Percentiles rank a stretch among this genome's conserved stretches.
These are phyloP conservation scores for Polyplosphaeria fusca DNA, from an alignment of 495 filamentous ascomycete species.

Conservation along the genomic window DNA sequence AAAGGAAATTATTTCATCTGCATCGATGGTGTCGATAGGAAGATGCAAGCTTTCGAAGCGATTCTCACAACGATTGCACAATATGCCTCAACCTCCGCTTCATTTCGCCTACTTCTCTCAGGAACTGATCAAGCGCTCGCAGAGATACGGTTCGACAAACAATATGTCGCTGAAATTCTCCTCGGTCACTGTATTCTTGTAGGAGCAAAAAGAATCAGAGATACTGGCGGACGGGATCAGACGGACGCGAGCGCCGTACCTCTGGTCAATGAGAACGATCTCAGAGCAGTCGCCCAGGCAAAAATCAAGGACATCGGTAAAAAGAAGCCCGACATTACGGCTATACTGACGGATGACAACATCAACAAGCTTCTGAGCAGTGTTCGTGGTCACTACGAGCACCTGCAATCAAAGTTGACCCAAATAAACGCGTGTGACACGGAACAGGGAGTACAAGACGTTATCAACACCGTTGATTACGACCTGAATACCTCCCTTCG, in stretches of 20 bases:
- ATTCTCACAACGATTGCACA: no score
- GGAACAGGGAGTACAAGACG: no score
- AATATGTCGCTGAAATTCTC: background rate
- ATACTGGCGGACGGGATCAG: background rate
- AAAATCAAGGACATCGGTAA: background rate
- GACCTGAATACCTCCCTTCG: background rate
- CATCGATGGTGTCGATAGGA: no score
- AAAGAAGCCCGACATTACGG: background rate
- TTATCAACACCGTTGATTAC: no score
- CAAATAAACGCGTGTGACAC: no score
- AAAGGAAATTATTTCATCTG: no score
- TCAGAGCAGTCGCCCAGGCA: background rate
- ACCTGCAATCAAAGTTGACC: background rate
- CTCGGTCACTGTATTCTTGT: background rate
- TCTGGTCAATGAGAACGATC: background rate
- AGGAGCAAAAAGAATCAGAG: background rate
- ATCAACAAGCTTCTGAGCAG: background rate
- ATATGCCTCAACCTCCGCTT: no score
- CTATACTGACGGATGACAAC: background rate
- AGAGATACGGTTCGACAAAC: no score
- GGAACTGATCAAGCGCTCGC: no score
- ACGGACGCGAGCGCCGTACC: background rate
- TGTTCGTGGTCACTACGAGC: background rate
- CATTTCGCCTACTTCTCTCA: no score
- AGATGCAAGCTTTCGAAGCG: no score